Evolutionary conservation across 169 alveolate species (phyloP), one percentile per base, ranked within the genome.

Genomic region (Plasmodium adleri): DNA sequence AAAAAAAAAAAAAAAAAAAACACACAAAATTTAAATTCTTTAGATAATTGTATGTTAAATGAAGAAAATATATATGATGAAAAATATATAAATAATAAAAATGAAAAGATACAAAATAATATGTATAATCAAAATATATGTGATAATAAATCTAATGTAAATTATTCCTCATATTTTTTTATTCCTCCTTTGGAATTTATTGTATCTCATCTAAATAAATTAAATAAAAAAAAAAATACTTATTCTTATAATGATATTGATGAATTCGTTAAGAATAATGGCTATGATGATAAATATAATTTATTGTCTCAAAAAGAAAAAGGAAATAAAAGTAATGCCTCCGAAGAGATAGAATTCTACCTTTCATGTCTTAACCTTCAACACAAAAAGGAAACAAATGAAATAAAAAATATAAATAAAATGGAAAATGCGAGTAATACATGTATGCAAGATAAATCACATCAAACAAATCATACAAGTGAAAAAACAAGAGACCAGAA

Each of bases 151-250:
- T 7, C 10, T 9, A 63, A 17, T 39, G 15, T 2, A 9, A 78
- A 49, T 20, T 68, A 50, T 9, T 70, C 90, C 17, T 85, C 92
- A 32, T 85, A 71, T 73, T 71, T 85, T 72, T 85, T 68, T 54
- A 85, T 85, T 45, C 92, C 92, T 12, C 92, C 92, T 9, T 45
- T 85, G 74, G 87, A 85, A 59, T 85, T 8, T 45, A 45, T 85
- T n/a, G 92, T 85, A n/a, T 70, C 92, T 1, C 67, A 85, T 49
- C 71, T 85, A 43, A 24, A 71, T 56, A 85, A 85, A 15, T 15
- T 85, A 39, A 17, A 49, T 45, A 17, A 50, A 2, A 47, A 50
- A 2, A 47, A 45, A 45, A 49, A 76, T 47, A 39, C 17, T 4
- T n/a, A 24, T 63, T 15, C 32, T 26, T 10, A 26, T 13, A 47